Evolutionary conservation across 768 basidiomycete genomes (phyloP).

Genomic region (Lactarius vividus): DNA sequence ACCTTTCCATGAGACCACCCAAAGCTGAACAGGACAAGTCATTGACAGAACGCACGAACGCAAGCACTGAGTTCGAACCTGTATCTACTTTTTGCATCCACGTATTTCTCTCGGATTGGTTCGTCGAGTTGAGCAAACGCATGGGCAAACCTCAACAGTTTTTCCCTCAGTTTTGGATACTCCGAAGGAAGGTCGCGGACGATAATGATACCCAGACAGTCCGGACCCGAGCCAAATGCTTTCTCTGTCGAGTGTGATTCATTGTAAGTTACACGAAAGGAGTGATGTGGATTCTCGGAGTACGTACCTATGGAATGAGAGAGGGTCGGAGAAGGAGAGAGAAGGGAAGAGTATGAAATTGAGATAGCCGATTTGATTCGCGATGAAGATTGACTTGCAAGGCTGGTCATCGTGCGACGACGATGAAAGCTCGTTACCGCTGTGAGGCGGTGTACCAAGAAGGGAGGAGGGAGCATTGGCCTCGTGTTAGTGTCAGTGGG

Average conservation of each 20-base stretch:
- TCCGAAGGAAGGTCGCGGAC: constrained; percentile 73
- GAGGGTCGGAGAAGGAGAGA: constrained; percentile 52
- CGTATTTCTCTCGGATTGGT: constrained; percentile 64
- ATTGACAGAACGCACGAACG: background rate
- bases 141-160: constrained; percentile 72
- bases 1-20: constrained; percentile 99
- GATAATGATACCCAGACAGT: constrained; percentile 77
- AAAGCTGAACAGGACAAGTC: constrained; percentile 47
- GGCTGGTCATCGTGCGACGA: constrained; percentile 17
- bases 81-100: constrained; percentile 69
- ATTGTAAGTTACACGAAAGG: constrained; percentile 4
- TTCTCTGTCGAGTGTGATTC: constrained; percentile 46
- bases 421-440: constrained; percentile 10
- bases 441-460: constrained; percentile 10
- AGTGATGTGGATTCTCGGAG: constrained; percentile 2
- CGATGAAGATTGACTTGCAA: constrained; percentile 30
- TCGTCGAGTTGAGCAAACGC: constrained; percentile 73
- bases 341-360: constrained; percentile 60
- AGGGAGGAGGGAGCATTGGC: constrained; percentile 17
- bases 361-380: constrained; percentile 51
- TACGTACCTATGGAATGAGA: constrained; percentile 58
- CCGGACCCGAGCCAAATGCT: constrained; percentile 78
- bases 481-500: constrained; percentile 12
- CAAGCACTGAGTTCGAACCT: constrained; percentile 45
- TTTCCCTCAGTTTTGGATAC: constrained; percentile 63